These are phyloP conservation scores for Aspergillus neotritici DNA, from an alignment of 2,329 filamentous ascomycete species.

Conservation along the genomic window DNA sequence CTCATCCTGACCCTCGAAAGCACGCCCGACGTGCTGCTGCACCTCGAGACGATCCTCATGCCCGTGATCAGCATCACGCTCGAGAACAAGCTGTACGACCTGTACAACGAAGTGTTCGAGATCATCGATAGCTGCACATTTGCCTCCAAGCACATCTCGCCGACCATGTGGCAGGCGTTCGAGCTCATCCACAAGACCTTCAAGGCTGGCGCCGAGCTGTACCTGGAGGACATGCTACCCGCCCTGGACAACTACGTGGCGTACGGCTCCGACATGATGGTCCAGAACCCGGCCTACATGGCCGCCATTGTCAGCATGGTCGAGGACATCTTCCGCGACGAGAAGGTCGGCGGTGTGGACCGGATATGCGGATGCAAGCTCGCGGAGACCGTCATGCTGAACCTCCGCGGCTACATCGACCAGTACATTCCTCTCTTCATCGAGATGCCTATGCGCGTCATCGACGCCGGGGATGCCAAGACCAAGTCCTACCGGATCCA, in stretches of 20 bases:
- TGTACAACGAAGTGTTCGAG: conserved; percentile 98
- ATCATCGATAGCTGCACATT: conserved; percentile 99
- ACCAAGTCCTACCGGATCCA: conserved; percentile 94
- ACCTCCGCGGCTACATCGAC: conserved; percentile 81
- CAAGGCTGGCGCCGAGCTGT: conserved; percentile 93
- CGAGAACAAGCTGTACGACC: conserved; percentile 94
- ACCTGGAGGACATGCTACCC: conserved; percentile 97
- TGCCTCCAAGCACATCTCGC: conserved; percentile 88
- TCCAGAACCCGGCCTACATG: conserved; percentile 79
- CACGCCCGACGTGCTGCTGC: conserved; percentile 88
- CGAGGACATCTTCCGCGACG: conserved; percentile 85
- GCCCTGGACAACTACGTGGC: conserved; percentile 97
- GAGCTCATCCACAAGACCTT: conserved; percentile 95
- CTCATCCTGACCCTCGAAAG: conserved; percentile 95
- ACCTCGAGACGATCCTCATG: conserved; percentile 94
- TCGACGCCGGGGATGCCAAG: conserved; percentile 68
- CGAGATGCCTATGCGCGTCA: conserved; percentile 76
- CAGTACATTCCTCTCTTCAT: conserved; percentile 85
- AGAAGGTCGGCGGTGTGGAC: conserved; percentile 88
- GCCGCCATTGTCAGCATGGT: conserved; percentile 91
- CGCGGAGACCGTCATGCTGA: conserved; percentile 94
- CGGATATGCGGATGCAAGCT: conserved; percentile 96
- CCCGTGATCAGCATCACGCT: conserved; percentile 93
- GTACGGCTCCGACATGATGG: conserved; percentile 74
- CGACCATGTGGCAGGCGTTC: conserved; percentile 98